Evolutionary conservation across 305 asterid species (phyloP), one percentile per base, ranked within the genome.

Genomic region (Petunia hybrid): DNA sequence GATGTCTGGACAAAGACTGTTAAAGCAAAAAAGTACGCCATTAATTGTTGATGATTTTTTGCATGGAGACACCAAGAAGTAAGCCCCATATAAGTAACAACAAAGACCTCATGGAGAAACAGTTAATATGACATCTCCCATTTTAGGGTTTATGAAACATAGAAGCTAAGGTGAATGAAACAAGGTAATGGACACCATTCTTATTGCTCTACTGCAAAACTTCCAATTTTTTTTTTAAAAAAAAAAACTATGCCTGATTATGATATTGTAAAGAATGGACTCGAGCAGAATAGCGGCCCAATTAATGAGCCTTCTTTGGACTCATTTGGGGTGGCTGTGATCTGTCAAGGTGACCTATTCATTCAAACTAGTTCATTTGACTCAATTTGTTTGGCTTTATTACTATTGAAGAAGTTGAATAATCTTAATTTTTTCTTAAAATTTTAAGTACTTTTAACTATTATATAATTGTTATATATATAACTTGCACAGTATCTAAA

Each of bases 91-190:
- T 40, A n/a, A n/a, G n/a, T n/a, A n/a, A n/a, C n/a, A n/a, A 65
- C 73, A 51, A 51, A 3, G 57, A 51, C 57, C 5, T 14, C 3
- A 51, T 51, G 57, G 57, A 51, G 57, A 3, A 10, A 51, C 57
- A 51, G 57, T 51, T 8, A 0, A 16, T 16, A 22, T 69, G 42
- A 70, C 41, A 70, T 22, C n/a, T n/a, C 59, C 42, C 60, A 9
- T 9, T 5, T 46, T 31, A 46, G 77, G 77, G 31, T 70, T 70
- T 70, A 60, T 48, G 74, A 66, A 40, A 40, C 36, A 66, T 51
- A 6, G 3, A 6, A 66, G 51, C n/a, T n/a, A n/a, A n/a, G n/a
- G n/a, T n/a, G n/a, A n/a, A n/a, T n/a, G n/a, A n/a, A n/a, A n/a
- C n/a, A n/a, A 66, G 74, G 36, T 66, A 13, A 66, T 66, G 53